Conservation (phyloP, 2,329 filamentous ascomycete genomes). For the Colletotrichum lentis region DNA sequence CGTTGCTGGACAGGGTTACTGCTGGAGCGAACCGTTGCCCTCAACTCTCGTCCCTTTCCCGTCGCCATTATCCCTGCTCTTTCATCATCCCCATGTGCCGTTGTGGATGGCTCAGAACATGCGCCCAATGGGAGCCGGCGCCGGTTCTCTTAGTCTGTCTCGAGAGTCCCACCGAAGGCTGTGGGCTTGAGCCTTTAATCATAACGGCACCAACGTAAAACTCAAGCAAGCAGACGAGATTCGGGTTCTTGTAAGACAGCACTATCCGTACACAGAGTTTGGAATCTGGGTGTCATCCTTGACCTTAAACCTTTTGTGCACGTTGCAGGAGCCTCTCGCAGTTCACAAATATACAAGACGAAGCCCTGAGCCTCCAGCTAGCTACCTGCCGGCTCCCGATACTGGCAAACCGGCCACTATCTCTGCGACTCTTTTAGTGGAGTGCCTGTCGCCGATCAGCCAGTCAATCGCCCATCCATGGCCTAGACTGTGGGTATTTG, state of each 20-base stretch:
- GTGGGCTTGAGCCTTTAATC: conserved; percentile 36
- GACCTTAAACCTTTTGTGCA: not conserved
- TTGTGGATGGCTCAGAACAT: conserved; percentile 23
- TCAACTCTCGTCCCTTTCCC: conserved; percentile 23
- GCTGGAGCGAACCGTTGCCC: conserved; percentile 5
- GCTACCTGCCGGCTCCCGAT: not conserved
- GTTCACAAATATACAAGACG: not conserved
- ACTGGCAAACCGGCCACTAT: conserved; percentile 10
- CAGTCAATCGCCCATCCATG: not conserved
- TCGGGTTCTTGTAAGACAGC: conserved; percentile 2
- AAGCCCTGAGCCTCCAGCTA: not conserved
- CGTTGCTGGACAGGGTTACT: conserved; percentile 12
- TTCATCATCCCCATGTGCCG: conserved; percentile 20
- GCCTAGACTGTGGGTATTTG: not conserved
- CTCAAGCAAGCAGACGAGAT: conserved; percentile 15
- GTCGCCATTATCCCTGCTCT: conserved; percentile 25
- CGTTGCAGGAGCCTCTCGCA: not conserved
- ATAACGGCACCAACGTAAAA: conserved; percentile 24
- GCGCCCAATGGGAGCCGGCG: conserved; percentile 28
- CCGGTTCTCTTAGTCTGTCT: conserved; percentile 32
- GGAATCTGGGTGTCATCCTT: no score
- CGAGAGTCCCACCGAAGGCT: conserved; percentile 21
- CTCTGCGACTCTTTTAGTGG: conserved; percentile 22
- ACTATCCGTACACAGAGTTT: not conserved
- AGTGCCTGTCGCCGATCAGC: conserved; percentile 17